Base-by-base conservation (phyloP, 768 basidiomycete species). In the Phlegmacium glaucopus region DNA sequence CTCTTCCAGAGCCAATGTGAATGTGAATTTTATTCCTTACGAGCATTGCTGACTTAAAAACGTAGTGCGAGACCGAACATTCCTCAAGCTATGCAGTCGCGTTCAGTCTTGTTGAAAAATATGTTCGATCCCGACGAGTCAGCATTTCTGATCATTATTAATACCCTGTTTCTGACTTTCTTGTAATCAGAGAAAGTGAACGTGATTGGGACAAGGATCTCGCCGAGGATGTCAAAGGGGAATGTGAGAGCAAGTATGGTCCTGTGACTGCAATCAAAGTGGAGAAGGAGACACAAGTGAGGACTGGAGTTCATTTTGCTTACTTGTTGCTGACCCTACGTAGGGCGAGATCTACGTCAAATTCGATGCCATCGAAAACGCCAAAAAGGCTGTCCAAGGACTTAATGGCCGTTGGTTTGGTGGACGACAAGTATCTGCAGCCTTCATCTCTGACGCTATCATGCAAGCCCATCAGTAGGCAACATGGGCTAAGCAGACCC, bases 101-200 rank as follows among this genome's bases (percentile, higher is more conserved):
- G 83, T 43, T 95, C 83, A 39, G 82, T 98, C 30, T 69, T 97
- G 27, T 67, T 97, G 58, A 91, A 85, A 68, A 94, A 99, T 60
- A 95, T 97, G 90, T 99, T 99, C 64, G 77, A 90, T 62, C 91
- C 95, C n/a, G 94, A 91, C 68, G 90, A 96, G 93, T 95, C 61
- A 43, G 89, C 68, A 42, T 26, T 29, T 51, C 48, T 27, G 34
- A 22, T 16, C 9, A 44, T 39, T 17, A 15, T 17, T 34, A 26
- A 50, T 7, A 32, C 30, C 12, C 39, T 22, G 12, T 37, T 44
- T 17, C 29, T 47, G 13, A 45, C 41, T 16, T 17, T 52, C 28
- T 58, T 49, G 1, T 28, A 17, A 50, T 48, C 50, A 95, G 92
- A 66, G 96, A 98, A 76, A 94, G 91, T 11, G 96, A 94, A 53